Base-by-base conservation (phyloP, 2,329 filamentous ascomycete species). In the Ophiostoma ulmi region DNA sequence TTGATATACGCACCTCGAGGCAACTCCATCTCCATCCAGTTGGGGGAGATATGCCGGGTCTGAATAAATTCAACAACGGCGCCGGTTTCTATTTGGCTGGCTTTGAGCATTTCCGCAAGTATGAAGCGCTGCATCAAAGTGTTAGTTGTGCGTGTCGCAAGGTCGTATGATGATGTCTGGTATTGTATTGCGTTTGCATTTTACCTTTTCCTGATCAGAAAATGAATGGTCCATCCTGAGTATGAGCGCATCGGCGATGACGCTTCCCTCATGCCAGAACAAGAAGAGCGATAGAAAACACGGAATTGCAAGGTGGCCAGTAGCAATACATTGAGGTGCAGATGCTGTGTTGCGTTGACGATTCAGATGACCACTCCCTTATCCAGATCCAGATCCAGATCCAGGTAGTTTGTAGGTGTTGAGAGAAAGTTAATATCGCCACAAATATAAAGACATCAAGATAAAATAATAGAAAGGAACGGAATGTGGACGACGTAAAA, bases 71-170 rank as follows among this genome's bases (percentile, higher is more conserved):
- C 78, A 26, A 82, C 80, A 39, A 88, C 77, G 22, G 76, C 77
- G 13, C 79, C 76, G 35, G 86, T 76, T 70, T 85, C 82, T 72
- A 87, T 77, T 39, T 80, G 77, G 78, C 85, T 87, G 72, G 80
- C 81, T 75, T 87, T 88, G 77, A 88, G 84, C 75, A 87, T 84
- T 77, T 88, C 86, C 71, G 81, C 84, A 70, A 88, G 81, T 72
- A 87, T 79, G 75, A 86, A 86, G 73, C 85, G 84, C 86, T 88
- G 75, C n/a, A 10, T 17, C 11, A 5, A 31, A 31, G 5, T 63
- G 58, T 63, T 20, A 63, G 58, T 17, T 35, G 58, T 35, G 13
- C 20, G 26, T 63, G 13, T 35, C 36, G 58, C 14, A 48, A 58
- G 2, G 10, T 10, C 8, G 22, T 64, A 20, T n/a, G 31, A 20